Evolutionary conservation across 1,284 basidiomycete species (phyloP).

Genomic region (Psilocybe mexicana): DNA sequence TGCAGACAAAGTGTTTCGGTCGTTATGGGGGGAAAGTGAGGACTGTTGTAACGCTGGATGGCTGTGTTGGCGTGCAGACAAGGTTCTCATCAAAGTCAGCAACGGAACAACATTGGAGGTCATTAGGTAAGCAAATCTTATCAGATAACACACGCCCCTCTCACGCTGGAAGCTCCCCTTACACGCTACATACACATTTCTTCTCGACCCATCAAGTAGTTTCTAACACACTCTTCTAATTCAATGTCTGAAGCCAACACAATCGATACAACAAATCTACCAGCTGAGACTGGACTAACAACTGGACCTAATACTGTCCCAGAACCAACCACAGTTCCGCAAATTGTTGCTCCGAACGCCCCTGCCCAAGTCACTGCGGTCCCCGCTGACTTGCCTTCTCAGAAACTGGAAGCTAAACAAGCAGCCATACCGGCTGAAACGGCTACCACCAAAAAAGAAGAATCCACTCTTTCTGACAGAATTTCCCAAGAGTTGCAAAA

Average conservation of each 20-base stretch:
- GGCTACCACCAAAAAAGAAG: not conserved
- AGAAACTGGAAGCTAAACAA: not conserved
- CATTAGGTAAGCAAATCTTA: conserved; percentile 18
- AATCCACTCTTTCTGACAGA: not conserved
- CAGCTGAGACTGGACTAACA: too few species aligned
- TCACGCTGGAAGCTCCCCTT: not conserved
- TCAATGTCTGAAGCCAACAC: too few species aligned
- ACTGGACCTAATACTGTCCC: not conserved
- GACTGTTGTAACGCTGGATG: conserved; percentile 8
- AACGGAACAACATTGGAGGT: not conserved
- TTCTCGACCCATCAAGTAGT: not conserved
- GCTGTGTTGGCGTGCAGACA: conserved; percentile 9
- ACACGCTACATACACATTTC: not conserved
- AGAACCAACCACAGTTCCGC: conserved; percentile 3
- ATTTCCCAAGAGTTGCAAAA: conserved; percentile 60
- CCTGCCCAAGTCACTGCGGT: conserved; percentile 5
- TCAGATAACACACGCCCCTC: conserved; percentile 12
- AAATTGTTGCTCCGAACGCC: conserved; percentile 10
- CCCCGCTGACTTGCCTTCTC: not conserved
- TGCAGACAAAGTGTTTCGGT: conserved; percentile 16
- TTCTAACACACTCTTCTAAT: not conserved
- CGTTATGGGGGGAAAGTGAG: not conserved
- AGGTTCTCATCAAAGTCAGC: not conserved
- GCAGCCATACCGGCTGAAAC: conserved; percentile 1
- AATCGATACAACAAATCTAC: too few species aligned